Conservation (phyloP, 768 basidiomycete genomes). For the Macrolepiota dolichaula region DNA sequence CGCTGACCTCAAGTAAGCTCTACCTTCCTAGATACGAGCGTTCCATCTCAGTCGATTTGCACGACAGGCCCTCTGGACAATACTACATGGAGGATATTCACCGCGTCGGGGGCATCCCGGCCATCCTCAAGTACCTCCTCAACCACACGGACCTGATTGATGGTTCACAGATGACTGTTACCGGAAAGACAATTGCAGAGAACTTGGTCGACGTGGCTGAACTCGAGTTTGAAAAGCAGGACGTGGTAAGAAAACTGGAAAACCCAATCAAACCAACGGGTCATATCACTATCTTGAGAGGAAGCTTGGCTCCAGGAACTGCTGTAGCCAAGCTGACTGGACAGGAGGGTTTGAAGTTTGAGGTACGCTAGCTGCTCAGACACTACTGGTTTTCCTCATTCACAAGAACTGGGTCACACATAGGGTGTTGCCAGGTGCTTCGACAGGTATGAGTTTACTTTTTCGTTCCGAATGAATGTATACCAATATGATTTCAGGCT, state of each 20-base stretch:
- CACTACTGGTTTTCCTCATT: neutral
- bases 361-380: constrained; percentile 38
- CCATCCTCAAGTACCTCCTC: constrained; percentile 79
- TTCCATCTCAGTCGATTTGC: neutral
- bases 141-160: constrained; percentile 78
- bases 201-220: constrained; percentile 79
- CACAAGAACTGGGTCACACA: constrained; percentile 21
- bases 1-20: constrained; percentile 62
- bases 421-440: constrained; percentile 78
- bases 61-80: constrained; percentile 68
- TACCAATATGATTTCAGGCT: constrained; percentile 36
- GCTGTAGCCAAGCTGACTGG: constrained; percentile 94
- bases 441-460: constrained; percentile 45
- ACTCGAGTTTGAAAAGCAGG: constrained; percentile 67
- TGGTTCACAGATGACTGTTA: constrained; percentile 82
- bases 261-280: constrained; percentile 87
- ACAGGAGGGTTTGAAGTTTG: constrained; percentile 84
- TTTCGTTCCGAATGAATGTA: neutral
- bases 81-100: constrained; percentile 93
- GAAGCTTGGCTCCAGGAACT: constrained; percentile 84
- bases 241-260: constrained; percentile 67
- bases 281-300: constrained; percentile 82
- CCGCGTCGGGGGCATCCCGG: constrained; percentile 80
- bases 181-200: constrained; percentile 85
- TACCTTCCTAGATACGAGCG: neutral